Base-by-base conservation (phyloP, 495 filamentous ascomycete genomes). In the Xylona heveae region DNA sequence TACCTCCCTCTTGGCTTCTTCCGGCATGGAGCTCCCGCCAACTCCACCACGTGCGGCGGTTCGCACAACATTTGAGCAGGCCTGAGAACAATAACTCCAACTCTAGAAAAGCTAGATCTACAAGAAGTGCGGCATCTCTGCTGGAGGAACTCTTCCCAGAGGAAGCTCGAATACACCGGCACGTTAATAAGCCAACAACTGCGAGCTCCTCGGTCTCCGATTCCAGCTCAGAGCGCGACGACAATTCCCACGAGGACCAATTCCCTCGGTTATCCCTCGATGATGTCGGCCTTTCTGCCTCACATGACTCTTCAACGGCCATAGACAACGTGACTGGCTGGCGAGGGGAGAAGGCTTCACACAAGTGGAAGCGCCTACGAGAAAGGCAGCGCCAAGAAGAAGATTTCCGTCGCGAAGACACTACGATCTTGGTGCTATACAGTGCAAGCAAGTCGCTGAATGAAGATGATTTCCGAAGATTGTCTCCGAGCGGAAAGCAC, bases 401-500 rank as follows among this genome's bases (percentile, higher is more conserved):
- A 33, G 16, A 4, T 10, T n/a, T 14, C 12, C 34, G 10, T 19
- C 14, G 19, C 25, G 24, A 8, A 31, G 36, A 10, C n/a, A 31
- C 28, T 5, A 42, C 50, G 18, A 48, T 68, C 16, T 52, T 76
- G 13, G 48, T 64, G 10, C 45, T 74, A 26, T 47, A 44, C 20
- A 49, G 53, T n/a, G 55, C 57, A 19, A 62, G 60, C 43, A 60
- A 54, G 30, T 56, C 58, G 7, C 56, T 78, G 24, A 42, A 53
- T 4, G 65, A 68, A 49, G 58, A 57, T 38, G 74, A 79, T 47
- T 78, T 79, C 51, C 54, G 64, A 19, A 62, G 70, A 14, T 40
- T 74, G 4, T 53, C 64, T 6, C 55, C 53, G n/a, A 63, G 57
- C 39, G 69, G 71, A 19, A 44, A 53, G 17, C 70, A 76, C 40